Conservation (phyloP, 352 stramenopile genomes). For the Lagenidium sp. region DNA sequence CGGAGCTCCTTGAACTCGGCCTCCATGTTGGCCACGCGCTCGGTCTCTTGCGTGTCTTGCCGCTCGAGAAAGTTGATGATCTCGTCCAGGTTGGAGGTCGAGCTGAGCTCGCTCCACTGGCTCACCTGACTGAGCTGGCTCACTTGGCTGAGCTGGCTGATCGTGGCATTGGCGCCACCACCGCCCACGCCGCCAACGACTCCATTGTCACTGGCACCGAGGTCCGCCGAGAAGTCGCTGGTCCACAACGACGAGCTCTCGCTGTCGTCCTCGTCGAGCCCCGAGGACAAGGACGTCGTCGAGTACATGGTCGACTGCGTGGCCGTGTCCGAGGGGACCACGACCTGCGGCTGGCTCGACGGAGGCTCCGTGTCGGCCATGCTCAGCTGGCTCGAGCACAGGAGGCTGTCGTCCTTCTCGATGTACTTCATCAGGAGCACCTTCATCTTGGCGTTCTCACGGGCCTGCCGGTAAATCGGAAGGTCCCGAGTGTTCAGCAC, state of each 20-base stretch:
- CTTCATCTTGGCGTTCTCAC: slow-evolving; percentile 84
- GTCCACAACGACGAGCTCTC: slow-evolving; percentile 45
- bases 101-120: slow-evolving; percentile 78
- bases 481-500: not conserved
- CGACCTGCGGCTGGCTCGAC: slow-evolving; percentile 16
- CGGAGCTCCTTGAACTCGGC: slow-evolving; percentile 55
- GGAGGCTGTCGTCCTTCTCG: slow-evolving; percentile 71
- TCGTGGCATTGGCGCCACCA: slow-evolving; percentile 22
- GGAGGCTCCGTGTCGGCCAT: slow-evolving; percentile 13
- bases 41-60: slow-evolving; percentile 55
- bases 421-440: slow-evolving; percentile 84
- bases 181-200: slow-evolving; percentile 4
- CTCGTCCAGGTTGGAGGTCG: slow-evolving; percentile 75
- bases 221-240: slow-evolving; percentile 34
- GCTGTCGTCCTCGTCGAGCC: slow-evolving; percentile 42
- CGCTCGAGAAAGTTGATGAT: slow-evolving; percentile 82
- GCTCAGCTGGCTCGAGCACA: slow-evolving; percentile 71
- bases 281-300: slow-evolving; percentile 23
- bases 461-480: slow-evolving; percentile 21
- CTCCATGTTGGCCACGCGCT: slow-evolving; percentile 44
- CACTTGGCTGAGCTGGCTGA: slow-evolving; percentile 41
- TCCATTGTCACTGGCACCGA: not conserved
- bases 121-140: slow-evolving; percentile 67
- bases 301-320: slow-evolving; percentile 31
- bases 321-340: slow-evolving; percentile 10